Evolutionary conservation across 805 yeast species (phyloP).

Genomic region (Candida jianshihensis): DNA sequence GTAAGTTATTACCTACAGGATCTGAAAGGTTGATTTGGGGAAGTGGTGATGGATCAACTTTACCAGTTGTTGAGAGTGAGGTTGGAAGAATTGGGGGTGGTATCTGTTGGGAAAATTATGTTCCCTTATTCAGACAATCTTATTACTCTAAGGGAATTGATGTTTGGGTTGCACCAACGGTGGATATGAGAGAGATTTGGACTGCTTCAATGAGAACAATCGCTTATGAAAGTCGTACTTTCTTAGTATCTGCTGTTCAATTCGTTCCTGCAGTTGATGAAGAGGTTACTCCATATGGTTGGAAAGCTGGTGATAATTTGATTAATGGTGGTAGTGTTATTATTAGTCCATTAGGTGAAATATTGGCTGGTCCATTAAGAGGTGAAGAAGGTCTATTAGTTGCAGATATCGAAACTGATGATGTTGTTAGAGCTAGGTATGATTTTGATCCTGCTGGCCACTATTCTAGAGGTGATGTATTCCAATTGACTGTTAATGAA

Average conservation of each 20-base stretch:
- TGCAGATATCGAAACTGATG: constrained; percentile 34
- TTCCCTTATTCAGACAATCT: constrained; percentile 34
- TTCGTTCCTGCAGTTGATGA: constrained; percentile 27
- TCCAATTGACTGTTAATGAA: constrained; percentile 35
- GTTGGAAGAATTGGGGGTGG: constrained; percentile 37
- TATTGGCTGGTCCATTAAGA: constrained; percentile 35
- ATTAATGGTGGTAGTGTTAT: constrained; percentile 37
- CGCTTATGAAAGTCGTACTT: constrained; percentile 35
- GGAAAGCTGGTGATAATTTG: constrained; percentile 25
- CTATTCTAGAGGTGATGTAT: constrained; percentile 37
- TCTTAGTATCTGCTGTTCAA: constrained; percentile 34
- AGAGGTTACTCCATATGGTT: constrained; percentile 24
- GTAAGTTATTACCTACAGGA: constrained; percentile 39
- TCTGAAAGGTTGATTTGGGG: constrained; percentile 40
- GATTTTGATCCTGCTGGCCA: constrained; percentile 39
- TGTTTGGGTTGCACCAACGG: constrained; percentile 38
- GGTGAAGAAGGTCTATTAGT: constrained; percentile 34
- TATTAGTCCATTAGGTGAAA: constrained; percentile 36
- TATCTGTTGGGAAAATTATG: constrained; percentile 41
- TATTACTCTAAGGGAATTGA: constrained; percentile 37
- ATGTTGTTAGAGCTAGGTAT: constrained; percentile 31
- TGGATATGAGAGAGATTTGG: constrained; percentile 40
- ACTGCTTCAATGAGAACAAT: constrained; percentile 34
- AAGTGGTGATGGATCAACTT: constrained; percentile 39
- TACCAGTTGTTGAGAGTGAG: constrained; percentile 29